These are phyloP conservation scores for Colletotrichum shisoi DNA, from an alignment of 2,329 filamentous ascomycete species.

Conservation along the genomic window DNA sequence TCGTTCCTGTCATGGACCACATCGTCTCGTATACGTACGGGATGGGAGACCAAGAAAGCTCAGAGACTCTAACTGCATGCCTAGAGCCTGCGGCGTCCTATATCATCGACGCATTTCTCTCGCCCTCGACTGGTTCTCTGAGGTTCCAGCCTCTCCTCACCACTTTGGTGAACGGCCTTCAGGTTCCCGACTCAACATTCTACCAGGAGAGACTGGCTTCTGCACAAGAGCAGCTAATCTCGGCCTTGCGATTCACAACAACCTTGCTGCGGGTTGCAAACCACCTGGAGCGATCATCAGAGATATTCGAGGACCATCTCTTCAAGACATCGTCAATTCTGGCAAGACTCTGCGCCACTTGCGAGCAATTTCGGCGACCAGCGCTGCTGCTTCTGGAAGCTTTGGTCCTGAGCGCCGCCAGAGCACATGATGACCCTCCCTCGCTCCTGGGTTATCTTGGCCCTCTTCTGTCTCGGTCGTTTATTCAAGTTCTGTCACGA, in stretches of 20 bases:
- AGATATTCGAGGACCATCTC: constrained; percentile 76
- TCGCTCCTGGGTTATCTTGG: constrained; percentile 92
- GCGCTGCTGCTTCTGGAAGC: constrained; percentile 75
- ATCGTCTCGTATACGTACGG: constrained; percentile 77
- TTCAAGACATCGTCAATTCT: constrained; percentile 82
- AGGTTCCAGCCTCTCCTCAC: constrained; percentile 80
- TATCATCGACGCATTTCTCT: constrained; percentile 78
- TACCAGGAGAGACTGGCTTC: constrained; percentile 64
- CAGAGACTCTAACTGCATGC: constrained; percentile 62
- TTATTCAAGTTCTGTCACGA: constrained; percentile 78
- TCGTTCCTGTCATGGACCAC: constrained; percentile 74
- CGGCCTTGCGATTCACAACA: constrained; percentile 71
- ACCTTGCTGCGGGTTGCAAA: constrained; percentile 75
- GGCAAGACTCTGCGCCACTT: constrained; percentile 76
- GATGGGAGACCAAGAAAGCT: constrained; percentile 67
- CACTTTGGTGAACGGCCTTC: constrained; percentile 70
- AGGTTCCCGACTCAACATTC: constrained; percentile 68
- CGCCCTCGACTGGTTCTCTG: constrained; percentile 72
- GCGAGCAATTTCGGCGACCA: constrained; percentile 70
- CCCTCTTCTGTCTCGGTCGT: constrained; percentile 80
- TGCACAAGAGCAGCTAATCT: constrained; percentile 68
- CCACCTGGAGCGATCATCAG: constrained; percentile 68
- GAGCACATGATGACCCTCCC: constrained; percentile 76
- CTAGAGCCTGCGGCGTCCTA: constrained; percentile 78
- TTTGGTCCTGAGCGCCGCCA: constrained; percentile 74